A percentile compares a stretch with the other conserved stretches of the same genome.
Evolutionary conservation across 1,284 basidiomycete genomes (phyloP).

Genomic region (Ceratobasidium sp.): DNA sequence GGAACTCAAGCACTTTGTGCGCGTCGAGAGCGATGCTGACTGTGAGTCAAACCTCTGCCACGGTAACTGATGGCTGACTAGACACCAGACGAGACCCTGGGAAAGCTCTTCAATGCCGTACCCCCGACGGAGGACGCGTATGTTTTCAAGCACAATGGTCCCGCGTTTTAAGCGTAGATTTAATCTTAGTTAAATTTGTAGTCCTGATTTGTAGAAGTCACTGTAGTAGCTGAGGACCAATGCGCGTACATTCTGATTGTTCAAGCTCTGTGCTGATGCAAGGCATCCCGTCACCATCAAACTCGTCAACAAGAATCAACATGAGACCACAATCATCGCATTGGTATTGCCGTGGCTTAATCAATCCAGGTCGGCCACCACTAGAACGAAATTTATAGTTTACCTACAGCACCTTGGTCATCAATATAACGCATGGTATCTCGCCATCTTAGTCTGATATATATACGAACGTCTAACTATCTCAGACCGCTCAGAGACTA

Average conservation of each 20-base stretch:
- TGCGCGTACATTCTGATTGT: constrained; percentile 6
- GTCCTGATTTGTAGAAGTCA: background rate
- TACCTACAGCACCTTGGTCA: background rate
- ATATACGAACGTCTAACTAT: constrained; percentile 2
- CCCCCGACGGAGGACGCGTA: constrained; percentile 74
- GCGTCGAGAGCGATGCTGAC: constrained; percentile 69
- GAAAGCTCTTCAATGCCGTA: constrained; percentile 59
- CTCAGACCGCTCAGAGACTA: constrained; percentile 18
- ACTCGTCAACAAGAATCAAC: constrained; percentile 16
- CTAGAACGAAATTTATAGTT: too few relatives aligned
- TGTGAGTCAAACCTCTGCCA: constrained; percentile 59
- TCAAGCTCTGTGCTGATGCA: background rate
- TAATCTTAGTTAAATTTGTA: background rate
- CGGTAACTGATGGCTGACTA: background rate
- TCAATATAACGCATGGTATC: constrained; percentile 19
- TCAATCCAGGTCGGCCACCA: too few relatives aligned
- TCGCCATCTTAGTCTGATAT: background rate
- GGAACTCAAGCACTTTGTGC: constrained; percentile 77
- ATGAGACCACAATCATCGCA: background rate
- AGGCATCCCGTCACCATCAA: background rate
- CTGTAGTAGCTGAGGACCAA: background rate
- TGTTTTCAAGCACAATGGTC: constrained; percentile 55
- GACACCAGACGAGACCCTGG: constrained; percentile 66
- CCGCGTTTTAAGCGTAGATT: constrained; percentile 11
- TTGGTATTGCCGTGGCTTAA: background rate